Percentiles rank a stretch among this genome's conserved stretches.
Conservation (phyloP, 257 asterid genomes). For the Petunia axillaris region DNA sequence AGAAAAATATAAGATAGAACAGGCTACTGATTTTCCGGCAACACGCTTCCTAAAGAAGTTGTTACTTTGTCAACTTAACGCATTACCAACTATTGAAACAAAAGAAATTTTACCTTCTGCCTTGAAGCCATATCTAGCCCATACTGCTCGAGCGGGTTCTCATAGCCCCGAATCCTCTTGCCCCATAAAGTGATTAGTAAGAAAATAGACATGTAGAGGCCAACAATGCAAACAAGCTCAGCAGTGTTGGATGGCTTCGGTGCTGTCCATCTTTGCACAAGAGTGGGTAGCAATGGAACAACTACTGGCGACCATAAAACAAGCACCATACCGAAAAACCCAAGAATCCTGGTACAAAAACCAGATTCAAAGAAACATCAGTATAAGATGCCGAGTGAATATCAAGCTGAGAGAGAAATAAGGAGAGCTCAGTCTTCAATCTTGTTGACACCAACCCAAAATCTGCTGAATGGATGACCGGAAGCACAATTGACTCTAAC, state of each 20-base stretch:
- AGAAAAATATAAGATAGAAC: too few species aligned
- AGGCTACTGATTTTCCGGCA: not conserved
- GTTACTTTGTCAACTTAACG: constrained; percentile 1
- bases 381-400: constrained; percentile 8
- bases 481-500: not conserved
- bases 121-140: constrained; percentile 76
- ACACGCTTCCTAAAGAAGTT: constrained; percentile 4
- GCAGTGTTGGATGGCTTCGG: constrained; percentile 56
- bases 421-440: constrained; percentile 10
- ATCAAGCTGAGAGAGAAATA: not conserved
- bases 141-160: constrained; percentile 75
- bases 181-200: constrained; percentile 87
- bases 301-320: constrained; percentile 92
- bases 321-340: constrained; percentile 81
- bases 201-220: constrained; percentile 70
- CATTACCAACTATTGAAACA: not conserved
- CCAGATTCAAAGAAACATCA: constrained; percentile 3
- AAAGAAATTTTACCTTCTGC: constrained; percentile 54
- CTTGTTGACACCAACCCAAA: constrained; percentile 5
- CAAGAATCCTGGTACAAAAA: constrained; percentile 62
- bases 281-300: constrained; percentile 84
- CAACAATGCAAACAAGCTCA: constrained; percentile 77
- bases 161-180: constrained; percentile 79
- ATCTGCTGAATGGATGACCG: constrained; percentile 2
- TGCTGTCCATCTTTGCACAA: constrained; percentile 82